Percentiles rank a stretch among this genome's conserved stretches.
Conservation (phyloP, 495 filamentous ascomycete species). For the Hypoxylon crocopeplum region DNA sequence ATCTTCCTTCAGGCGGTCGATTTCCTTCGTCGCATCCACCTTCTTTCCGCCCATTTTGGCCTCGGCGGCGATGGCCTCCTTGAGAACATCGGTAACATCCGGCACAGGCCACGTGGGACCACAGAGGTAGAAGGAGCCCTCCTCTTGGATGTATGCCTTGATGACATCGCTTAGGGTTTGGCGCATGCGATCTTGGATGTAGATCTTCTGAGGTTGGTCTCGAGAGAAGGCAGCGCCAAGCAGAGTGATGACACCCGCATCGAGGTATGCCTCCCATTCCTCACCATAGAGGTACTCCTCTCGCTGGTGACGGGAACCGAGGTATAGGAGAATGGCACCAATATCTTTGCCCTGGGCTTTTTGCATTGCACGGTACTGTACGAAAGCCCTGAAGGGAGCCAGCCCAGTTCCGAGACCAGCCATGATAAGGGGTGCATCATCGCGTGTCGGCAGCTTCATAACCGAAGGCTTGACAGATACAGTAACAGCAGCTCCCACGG, state of each 20-base stretch:
- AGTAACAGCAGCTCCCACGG: conserved; percentile 76
- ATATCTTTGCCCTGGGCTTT: conserved; percentile 94
- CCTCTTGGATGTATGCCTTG: conserved; percentile 84
- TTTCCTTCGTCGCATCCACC: conserved; percentile 89
- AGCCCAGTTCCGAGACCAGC: conserved; percentile 98
- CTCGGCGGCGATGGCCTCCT: conserved; percentile 88
- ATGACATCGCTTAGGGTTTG: conserved; percentile 85
- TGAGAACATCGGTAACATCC: conserved; percentile 92
- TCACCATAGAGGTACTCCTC: conserved; percentile 99
- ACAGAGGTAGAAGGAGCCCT: conserved; percentile 94
- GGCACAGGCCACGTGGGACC: conserved; percentile 98
- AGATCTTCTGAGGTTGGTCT: conserved; percentile 98
- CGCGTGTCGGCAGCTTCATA: conserved; percentile 88
- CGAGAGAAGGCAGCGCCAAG: conserved; percentile 94
- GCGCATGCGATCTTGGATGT: conserved; percentile 98
- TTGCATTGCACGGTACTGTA: conserved; percentile 97
- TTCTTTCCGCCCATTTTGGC: conserved; percentile 74
- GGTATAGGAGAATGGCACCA: conserved; percentile 91
- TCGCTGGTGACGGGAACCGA: conserved; percentile 94
- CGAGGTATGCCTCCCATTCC: conserved; percentile 98
- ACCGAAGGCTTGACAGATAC: conserved; percentile 96
- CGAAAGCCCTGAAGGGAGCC: conserved; percentile 96
- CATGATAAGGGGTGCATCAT: conserved; percentile 95
- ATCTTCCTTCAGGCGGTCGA: conserved; percentile 94
- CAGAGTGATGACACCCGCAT: conserved; percentile 92